phyloP scores from a whole-genome alignment of 23 red algal genomes.

The Rhodosorus marinus region DNA sequence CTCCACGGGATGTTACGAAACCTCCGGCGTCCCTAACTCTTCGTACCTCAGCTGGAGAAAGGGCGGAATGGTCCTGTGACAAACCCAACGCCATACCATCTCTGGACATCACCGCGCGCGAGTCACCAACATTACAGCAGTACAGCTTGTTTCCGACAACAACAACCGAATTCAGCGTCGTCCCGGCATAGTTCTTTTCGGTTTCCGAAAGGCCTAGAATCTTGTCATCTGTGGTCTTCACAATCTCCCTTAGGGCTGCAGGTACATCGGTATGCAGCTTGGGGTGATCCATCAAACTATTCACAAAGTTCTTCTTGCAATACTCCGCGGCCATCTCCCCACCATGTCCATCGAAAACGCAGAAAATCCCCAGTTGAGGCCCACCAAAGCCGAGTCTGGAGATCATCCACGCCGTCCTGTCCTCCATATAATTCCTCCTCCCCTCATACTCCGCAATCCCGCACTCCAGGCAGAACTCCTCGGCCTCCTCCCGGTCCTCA shows the following conservation, averaged over 20 bases:
- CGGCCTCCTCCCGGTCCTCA: too few relatives aligned
- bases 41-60: conserved; percentile 13
- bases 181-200: conserved; percentile 14
- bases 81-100: conserved; percentile 6
- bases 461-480: too few relatives aligned
- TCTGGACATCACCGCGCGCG: conserved; percentile 20
- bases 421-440: too few relatives aligned
- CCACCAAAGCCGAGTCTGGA: too few relatives aligned
- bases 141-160: conserved; percentile 1
- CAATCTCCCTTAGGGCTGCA: conserved; percentile 7
- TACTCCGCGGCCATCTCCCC: conserved; percentile 10
- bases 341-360: conserved; percentile 39
- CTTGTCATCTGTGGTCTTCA: conserved; percentile 1
- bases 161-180: conserved; percentile 3
- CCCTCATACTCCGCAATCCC: too few relatives aligned
- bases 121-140: conserved; percentile 41
- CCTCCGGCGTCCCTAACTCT: conserved; percentile 24
- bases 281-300: conserved; percentile 1
- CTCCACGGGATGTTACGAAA: conserved; percentile 13
- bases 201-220: conserved; percentile 4
- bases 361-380: conserved; percentile 4
- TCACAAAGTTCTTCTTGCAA: conserved; percentile 4
- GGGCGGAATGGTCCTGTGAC: conserved; percentile 10
- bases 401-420: too few relatives aligned
- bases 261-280: conserved; percentile 1